Evolutionary conservation across 2,329 filamentous ascomycete genomes (phyloP).

Genomic region (Chrysoporthe puriensis): DNA sequence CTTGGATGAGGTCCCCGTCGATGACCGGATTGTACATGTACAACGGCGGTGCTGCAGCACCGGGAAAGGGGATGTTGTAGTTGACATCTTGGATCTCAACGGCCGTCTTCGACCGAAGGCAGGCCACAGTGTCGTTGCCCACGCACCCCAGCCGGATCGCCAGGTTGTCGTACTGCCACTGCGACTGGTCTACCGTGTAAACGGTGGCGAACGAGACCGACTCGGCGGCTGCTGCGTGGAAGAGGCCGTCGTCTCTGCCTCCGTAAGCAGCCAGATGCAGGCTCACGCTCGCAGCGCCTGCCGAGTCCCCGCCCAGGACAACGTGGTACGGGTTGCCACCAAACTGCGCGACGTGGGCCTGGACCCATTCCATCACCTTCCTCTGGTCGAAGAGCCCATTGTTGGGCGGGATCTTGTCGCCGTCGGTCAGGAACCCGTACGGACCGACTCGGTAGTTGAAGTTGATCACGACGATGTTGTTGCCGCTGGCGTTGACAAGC

Average conservation of each 20-base stretch:
- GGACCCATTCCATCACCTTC: conserved; percentile 71
- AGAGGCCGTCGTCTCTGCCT: conserved; percentile 51
- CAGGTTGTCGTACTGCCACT: conserved; percentile 57
- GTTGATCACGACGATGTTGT: conserved; percentile 69
- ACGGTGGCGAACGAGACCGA: conserved; percentile 56
- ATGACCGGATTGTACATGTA: conserved; percentile 60
- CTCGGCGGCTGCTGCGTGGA: conserved; percentile 55
- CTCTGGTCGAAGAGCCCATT: conserved; percentile 73
- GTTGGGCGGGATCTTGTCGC: conserved; percentile 63
- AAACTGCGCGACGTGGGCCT: conserved; percentile 67
- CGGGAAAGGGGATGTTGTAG: conserved; percentile 44
- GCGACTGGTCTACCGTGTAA: conserved; percentile 49
- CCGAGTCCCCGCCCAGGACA: conserved; percentile 69
- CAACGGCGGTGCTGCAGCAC: conserved; percentile 42
- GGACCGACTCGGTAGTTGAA: conserved; percentile 78
- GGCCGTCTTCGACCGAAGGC: conserved; percentile 49
- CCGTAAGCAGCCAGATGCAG: conserved; percentile 64
- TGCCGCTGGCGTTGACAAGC: conserved; percentile 58
- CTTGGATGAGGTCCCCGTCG: conserved; percentile 55
- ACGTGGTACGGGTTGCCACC: conserved; percentile 72
- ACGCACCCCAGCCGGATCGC: conserved; percentile 48
- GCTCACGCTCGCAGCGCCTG: conserved; percentile 68
- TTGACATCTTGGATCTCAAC: conserved; percentile 48
- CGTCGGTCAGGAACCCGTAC: conserved; percentile 70
- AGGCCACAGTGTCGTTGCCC: conserved; percentile 45